Evolutionary conservation across 352 stramenopile species (phyloP).

Genomic region (Phytophthora gonapodyides): DNA sequence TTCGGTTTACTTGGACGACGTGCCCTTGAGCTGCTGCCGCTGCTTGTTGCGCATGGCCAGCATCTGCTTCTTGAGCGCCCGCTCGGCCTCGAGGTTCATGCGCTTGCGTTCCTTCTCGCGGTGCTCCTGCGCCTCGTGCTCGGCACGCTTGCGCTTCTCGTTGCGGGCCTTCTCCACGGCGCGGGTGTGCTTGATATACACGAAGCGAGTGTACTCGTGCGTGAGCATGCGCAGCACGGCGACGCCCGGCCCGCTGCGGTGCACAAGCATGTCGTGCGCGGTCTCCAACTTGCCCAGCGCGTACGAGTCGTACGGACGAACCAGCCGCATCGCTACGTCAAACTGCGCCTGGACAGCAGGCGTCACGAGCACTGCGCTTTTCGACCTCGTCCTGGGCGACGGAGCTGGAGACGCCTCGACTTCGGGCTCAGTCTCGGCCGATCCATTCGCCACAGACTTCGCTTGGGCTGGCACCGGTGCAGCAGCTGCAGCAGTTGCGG

Average conservation of each 20-base stretch:
- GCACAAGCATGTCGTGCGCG: conserved; percentile 59
- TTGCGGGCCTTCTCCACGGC: conserved; percentile 69
- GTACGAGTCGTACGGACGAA: conserved; percentile 75
- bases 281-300: conserved; percentile 66
- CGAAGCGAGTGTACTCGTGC: conserved; percentile 84
- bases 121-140: conserved; percentile 61
- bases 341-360: conserved; percentile 56
- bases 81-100: conserved; percentile 66
- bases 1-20: conserved; percentile 31
- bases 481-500: conserved; percentile 1
- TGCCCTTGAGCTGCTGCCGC: conserved; percentile 48
- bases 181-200: conserved; percentile 85
- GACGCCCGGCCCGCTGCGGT: conserved; percentile 62
- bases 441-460: conserved; percentile 8
- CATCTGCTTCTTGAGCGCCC: conserved; percentile 80
- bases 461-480: not conserved
- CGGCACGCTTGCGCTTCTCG: conserved; percentile 73
- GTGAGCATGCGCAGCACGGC: conserved; percentile 71
- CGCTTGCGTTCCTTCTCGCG: conserved; percentile 71
- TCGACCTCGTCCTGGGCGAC: conserved; percentile 7
- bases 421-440: conserved; percentile 16
- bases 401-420: conserved; percentile 1
- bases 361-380: conserved; percentile 31
- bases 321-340: conserved; percentile 61
- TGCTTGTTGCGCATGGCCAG: conserved; percentile 80